Conservation (phyloP, 164 flowering plant genomes). For the Liquidambar formosana region DNA sequence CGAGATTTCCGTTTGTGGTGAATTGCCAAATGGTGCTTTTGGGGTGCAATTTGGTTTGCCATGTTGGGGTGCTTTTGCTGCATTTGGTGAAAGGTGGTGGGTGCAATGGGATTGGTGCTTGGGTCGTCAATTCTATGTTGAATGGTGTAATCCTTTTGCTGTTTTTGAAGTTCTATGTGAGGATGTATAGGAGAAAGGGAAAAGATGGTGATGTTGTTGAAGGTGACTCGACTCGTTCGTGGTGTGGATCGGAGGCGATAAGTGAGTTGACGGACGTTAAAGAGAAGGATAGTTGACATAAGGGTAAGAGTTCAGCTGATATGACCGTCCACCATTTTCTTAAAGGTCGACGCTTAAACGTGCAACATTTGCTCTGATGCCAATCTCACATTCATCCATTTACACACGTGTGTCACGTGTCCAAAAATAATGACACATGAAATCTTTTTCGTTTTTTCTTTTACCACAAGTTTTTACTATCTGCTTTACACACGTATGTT, state of each 20-base stretch:
- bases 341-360: too few relatives aligned
- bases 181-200: constrained; percentile 10
- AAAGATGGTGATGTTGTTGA: not conserved
- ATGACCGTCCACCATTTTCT: too few relatives aligned
- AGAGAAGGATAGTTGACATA: not conserved
- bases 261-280: not conserved
- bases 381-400: too few relatives aligned
- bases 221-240: not conserved
- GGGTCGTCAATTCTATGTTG: constrained; percentile 46
- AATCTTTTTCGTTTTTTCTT: too few relatives aligned
- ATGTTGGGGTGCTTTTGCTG: constrained; percentile 63
- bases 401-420: too few relatives aligned
- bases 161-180: constrained; percentile 28
- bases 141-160: constrained; percentile 33
- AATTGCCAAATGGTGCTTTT: constrained; percentile 61
- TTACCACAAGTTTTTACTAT: too few relatives aligned
- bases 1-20: constrained; percentile 64
- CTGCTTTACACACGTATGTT: too few relatives aligned
- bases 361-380: too few relatives aligned
- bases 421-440: too few relatives aligned
- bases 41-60: constrained; percentile 63
- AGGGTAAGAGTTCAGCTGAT: too few relatives aligned
- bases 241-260: not conserved
- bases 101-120: constrained; percentile 86
- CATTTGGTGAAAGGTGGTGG: constrained; percentile 81